Conservation (phyloP, 257 asterid genomes). For the Solanum peruvianum region DNA sequence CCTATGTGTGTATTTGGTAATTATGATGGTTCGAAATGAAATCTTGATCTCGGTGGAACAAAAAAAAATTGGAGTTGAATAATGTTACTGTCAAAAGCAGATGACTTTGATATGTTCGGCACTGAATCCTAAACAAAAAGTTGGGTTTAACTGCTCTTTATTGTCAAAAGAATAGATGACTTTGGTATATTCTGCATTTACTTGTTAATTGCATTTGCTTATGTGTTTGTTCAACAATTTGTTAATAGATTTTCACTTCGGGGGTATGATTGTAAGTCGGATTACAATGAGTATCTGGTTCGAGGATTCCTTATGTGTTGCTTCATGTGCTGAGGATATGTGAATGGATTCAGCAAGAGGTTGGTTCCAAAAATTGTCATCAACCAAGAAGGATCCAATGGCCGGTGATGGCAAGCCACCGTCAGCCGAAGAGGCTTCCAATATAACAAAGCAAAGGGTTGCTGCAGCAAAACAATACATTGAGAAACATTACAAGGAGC, state of each 20-base stretch:
- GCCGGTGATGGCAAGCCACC: conserved; percentile 44
- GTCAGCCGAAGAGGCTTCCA: conserved; percentile 76
- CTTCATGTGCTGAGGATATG: conserved; percentile 26
- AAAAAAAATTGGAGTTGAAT: not conserved
- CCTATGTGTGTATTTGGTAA: not conserved
- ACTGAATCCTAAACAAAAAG: not conserved
- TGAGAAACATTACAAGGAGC: conserved; percentile 93
- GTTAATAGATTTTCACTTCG: conserved; percentile 10
- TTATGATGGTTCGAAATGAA: not conserved
- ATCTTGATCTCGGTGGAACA: not conserved
- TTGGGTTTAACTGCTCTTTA: not conserved
- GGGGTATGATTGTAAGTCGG: conserved; percentile 8
- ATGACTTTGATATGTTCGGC: not conserved
- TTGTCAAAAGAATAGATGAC: not conserved
- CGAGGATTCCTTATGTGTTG: conserved; percentile 2
- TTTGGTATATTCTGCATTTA: not conserved
- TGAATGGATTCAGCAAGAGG: conserved; percentile 80
- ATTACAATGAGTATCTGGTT: conserved; percentile 26
- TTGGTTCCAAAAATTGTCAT: conserved; percentile 71
- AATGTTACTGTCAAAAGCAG: not conserved
- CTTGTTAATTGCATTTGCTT: not conserved
- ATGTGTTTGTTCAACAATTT: not conserved
- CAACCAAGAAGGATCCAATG: conserved; percentile 63
- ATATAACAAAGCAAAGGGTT: conserved; percentile 76
- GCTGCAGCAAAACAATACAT: conserved; percentile 98